These are phyloP conservation scores for Cryphonectria naterciae DNA, from an alignment of 2,329 filamentous ascomycete species.

Conservation along the genomic window DNA sequence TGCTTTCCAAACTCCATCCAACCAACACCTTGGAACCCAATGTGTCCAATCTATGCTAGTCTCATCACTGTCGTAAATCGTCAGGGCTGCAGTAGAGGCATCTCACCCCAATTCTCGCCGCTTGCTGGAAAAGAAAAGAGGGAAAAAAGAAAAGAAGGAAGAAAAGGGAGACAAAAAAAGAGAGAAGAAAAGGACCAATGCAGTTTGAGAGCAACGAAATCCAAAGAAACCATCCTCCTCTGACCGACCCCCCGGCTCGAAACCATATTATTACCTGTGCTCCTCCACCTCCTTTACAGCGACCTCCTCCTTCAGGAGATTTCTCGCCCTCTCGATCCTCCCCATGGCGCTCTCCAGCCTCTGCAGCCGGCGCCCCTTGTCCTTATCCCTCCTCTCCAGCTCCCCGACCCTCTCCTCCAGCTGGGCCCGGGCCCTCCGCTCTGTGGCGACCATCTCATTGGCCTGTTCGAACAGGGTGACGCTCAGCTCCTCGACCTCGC, in stretches of 20 bases:
- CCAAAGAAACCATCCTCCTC: background rate
- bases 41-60: background rate
- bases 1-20: background rate
- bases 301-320: conserved; percentile 52
- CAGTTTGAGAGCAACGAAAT: background rate
- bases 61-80: conserved; percentile 10
- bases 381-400: conserved; percentile 70
- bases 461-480: conserved; percentile 78
- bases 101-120: background rate
- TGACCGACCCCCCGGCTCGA: background rate
- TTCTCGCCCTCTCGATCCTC: conserved; percentile 72
- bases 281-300: conserved; percentile 13
- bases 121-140: background rate
- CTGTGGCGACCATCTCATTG: conserved; percentile 83
- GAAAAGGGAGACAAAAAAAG: background rate
- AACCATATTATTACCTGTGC: background rate
- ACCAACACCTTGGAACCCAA: too few species aligned
- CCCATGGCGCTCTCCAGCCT: conserved; percentile 71
- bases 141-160: background rate
- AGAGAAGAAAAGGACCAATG: background rate
- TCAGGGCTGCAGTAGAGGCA: background rate
- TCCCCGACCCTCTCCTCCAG: conserved; percentile 72
- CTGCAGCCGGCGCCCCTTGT: conserved; percentile 71
- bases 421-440: conserved; percentile 70
- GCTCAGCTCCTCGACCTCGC: conserved; percentile 79